These are phyloP conservation scores for Thymus mandschuricus DNA, from an alignment of 257 asterid genomes.

Conservation along the genomic window DNA sequence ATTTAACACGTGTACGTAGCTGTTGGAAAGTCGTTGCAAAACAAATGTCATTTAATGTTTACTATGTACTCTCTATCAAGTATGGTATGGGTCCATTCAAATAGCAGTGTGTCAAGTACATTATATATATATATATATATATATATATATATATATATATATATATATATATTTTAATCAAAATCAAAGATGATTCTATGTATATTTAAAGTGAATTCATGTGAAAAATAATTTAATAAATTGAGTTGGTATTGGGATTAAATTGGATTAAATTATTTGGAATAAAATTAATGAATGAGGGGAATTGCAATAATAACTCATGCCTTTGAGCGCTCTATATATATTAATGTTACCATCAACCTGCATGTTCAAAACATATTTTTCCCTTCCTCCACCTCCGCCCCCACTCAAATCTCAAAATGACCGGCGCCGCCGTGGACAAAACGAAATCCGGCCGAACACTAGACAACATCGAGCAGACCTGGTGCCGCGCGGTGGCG, in stretches of 20 bases:
- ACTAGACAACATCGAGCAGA: conserved; percentile 53
- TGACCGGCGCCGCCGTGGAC: conserved; percentile 23
- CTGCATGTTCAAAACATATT: not conserved
- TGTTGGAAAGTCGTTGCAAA: not conserved
- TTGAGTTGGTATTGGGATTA: not conserved
- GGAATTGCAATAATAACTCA: not conserved
- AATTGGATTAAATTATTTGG: not conserved
- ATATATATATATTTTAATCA: no score
- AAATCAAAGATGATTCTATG: no score
- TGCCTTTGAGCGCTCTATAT: not conserved
- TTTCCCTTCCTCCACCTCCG: not conserved
- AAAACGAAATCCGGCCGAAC: conserved; percentile 13
- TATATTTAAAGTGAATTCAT: not conserved
- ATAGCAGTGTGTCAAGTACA: no score
- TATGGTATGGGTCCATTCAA: no score
- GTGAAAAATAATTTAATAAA: not conserved
- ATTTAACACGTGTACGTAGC: not conserved
- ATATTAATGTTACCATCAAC: not conserved
- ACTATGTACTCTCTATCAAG: no score
- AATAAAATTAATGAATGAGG: not conserved
- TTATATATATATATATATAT: no score
- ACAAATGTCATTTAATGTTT: not conserved
- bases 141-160: no score
- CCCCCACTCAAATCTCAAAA: not conserved
- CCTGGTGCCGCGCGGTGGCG: conserved; percentile 67